Evolutionary conservation across 305 asterid genomes (phyloP).

Genomic region (Fraxinus sp.): DNA sequence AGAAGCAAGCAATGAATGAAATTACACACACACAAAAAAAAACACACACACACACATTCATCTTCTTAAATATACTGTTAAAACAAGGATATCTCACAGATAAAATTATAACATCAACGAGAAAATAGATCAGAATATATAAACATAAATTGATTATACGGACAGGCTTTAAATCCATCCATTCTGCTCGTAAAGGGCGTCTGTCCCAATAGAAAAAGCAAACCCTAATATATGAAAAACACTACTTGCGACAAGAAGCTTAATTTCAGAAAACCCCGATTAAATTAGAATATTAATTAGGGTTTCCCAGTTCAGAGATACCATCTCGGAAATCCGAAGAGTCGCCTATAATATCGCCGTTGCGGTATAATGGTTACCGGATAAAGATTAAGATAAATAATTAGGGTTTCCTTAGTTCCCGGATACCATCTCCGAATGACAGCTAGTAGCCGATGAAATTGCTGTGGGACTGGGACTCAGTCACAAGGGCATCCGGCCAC

Average conservation of each 20-base stretch:
- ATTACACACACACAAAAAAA: neutral
- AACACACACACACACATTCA: neutral
- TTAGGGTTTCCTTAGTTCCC: neutral
- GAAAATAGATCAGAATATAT: neutral
- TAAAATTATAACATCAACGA: neutral
- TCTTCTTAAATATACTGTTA: neutral
- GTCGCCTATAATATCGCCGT: constrained; percentile 14
- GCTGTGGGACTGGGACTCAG: constrained; percentile 4
- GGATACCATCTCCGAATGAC: neutral
- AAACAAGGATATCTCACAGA: neutral
- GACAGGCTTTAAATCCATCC: neutral
- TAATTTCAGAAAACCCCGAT: neutral
- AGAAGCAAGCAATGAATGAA: neutral
- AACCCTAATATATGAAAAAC: neutral
- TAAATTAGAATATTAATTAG: neutral
- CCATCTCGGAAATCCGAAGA: neutral
- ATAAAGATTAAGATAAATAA: neutral
- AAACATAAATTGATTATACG: neutral
- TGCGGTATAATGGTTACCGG: neutral
- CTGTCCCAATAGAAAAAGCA: neutral
- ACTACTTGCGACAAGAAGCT: neutral
- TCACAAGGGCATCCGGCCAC: constrained; percentile 5
- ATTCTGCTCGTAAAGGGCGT: neutral
- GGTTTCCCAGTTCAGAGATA: neutral
- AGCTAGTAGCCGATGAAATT: constrained; percentile 18